Percentiles rank a stretch among this genome's conserved stretches.
Conservation (phyloP, 371 early-diverging fungal genomes). For the Mortierella sp. region DNA sequence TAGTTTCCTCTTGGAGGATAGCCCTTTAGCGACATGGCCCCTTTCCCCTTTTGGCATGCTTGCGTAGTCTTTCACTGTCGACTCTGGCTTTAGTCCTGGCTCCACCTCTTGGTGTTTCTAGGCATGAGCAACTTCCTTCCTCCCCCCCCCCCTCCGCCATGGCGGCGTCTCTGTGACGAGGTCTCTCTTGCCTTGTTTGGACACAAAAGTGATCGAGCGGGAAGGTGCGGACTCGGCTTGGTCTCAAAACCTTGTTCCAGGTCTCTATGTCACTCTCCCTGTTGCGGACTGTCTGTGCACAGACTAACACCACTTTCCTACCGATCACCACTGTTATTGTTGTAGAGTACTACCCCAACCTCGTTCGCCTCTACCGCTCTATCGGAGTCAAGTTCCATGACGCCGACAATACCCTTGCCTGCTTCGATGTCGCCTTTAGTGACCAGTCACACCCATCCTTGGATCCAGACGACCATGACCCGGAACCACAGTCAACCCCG, state of each 20-base stretch:
- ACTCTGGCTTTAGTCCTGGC: too few relatives aligned
- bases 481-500: neutral
- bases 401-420: constrained; percentile 52
- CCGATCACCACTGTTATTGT: neutral
- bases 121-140: too few relatives aligned
- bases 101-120: too few relatives aligned
- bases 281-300: too few relatives aligned
- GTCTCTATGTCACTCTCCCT: neutral
- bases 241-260: neutral
- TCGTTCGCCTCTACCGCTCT: constrained; percentile 50
- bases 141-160: too few relatives aligned
- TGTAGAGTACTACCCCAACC: constrained; percentile 60
- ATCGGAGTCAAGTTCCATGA: constrained; percentile 52
- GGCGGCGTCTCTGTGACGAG: neutral
- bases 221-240: neutral
- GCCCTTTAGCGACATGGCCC: neutral
- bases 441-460: neutral
- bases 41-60: neutral
- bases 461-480: too few relatives aligned
- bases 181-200: neutral
- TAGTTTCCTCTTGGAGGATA: neutral
- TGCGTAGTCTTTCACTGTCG: neutral
- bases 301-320: neutral
- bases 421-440: constrained; percentile 48
- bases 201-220: neutral